Evolutionary conservation across 1,284 basidiomycete species (phyloP), one percentile per base, ranked within the genome.

Genomic region (Boletellus sp.): DNA sequence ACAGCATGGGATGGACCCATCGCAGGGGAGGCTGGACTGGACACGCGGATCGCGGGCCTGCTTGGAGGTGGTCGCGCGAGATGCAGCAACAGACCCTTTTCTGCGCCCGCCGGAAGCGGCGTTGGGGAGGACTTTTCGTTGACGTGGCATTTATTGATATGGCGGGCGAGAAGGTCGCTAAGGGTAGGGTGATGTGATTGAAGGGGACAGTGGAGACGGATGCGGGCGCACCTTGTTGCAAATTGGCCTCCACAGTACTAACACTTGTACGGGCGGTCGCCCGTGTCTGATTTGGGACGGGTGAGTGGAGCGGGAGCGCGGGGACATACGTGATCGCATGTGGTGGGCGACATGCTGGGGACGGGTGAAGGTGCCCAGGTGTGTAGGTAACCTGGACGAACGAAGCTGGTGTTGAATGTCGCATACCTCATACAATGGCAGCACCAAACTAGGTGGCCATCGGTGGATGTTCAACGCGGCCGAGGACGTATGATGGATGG

Each of bases 311-410:
- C 38, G 41, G 43, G 49, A 16, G 39, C 49, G 51, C 38, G 38
- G 52, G 47, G 50, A 84, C 87, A 72, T 73, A 90, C 87, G 91
- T 59, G 90, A 91, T 65, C 91, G 83, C 82, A 94, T 89, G 72
- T 94, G 91, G 50, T 91, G 74, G 10, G 90, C 90, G 52, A 93
- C 91, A 81, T 93, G 91, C 62, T 93, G 91, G 32, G 91, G 91
- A 49, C 91, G 78, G 18, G 91, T 93, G 66, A 93, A 93, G 0
- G 90, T 92, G 0, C n/a, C n/a, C n/a, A n/a, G n/a, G n/a, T n/a
- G n/a, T n/a, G n/a, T n/a, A n/a, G n/a, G n/a, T n/a, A n/a, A n/a
- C n/a, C n/a, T n/a, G n/a, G n/a, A n/a, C n/a, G n/a, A n/a, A n/a
- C n/a, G n/a, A n/a, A n/a, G n/a, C n/a, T n/a, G n/a, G n/a, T n/a